These are phyloP conservation scores for Eucalyptus victrix DNA, from an alignment of 345 rosid genomes.

Conservation along the genomic window DNA sequence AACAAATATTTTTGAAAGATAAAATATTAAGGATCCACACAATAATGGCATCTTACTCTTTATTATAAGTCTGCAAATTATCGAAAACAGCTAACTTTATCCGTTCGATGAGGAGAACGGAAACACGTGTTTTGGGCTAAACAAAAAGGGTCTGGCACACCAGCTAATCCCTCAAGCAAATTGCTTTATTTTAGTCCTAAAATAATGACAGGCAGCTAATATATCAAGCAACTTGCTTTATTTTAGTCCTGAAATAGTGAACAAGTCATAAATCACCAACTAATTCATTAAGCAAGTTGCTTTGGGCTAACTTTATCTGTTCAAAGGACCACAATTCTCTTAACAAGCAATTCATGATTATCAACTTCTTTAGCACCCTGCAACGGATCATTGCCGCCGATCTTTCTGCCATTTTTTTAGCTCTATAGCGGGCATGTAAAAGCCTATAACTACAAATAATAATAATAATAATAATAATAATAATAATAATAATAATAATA, in stretches of 20 bases:
- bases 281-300: not conserved
- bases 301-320: not conserved
- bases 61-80: not conserved
- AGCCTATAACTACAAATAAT: too few species aligned
- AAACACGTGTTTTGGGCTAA: not conserved
- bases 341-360: not conserved
- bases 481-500: too few species aligned
- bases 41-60: not conserved
- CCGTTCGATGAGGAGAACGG: rapidly evolving
- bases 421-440: not conserved
- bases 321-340: not conserved
- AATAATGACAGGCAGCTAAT: not conserved
- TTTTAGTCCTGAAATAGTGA: too few species aligned
- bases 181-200: too few species aligned
- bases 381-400: not conserved
- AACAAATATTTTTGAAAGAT: too few species aligned
- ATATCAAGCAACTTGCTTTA: not conserved
- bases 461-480: too few species aligned
- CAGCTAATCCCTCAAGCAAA: not conserved
- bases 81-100: not conserved
- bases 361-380: not conserved
- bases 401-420: not conserved
- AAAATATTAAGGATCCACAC: too few species aligned
- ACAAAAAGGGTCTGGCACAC: not conserved
- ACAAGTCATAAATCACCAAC: not conserved